phyloP scores from a whole-genome alignment of 75 land plant species.

The Sequoiadendron giganteum region DNA sequence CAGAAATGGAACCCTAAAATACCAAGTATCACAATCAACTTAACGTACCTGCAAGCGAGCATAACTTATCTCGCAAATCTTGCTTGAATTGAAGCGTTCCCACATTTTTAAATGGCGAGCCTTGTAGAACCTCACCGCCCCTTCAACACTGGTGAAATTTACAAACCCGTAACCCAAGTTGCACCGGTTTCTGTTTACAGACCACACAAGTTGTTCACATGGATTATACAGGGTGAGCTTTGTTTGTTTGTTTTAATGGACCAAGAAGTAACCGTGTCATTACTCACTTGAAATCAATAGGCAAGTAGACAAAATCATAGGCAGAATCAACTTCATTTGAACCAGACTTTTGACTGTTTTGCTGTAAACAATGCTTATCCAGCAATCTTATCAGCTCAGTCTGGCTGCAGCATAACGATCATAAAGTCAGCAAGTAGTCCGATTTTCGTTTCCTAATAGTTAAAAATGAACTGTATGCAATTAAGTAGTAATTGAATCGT shows the following conservation, averaged over 20 bases:
- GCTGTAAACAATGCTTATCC: slow-evolving; percentile 46
- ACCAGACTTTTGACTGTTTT: slow-evolving; percentile 22
- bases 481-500: background rate
- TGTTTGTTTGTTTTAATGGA: background rate
- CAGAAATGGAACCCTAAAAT: too few relatives aligned
- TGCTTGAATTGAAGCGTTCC: slow-evolving; percentile 43
- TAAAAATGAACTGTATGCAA: too few relatives aligned
- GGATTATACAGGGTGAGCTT: background rate
- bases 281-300: slow-evolving; percentile 72
- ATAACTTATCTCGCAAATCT: slow-evolving; percentile 49
- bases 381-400: slow-evolving; percentile 33
- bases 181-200: slow-evolving; percentile 31
- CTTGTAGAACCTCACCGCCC: slow-evolving; percentile 31
- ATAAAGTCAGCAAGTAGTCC: background rate
- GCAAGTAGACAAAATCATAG: slow-evolving; percentile 70
- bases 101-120: slow-evolving; percentile 33
- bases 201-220: background rate
- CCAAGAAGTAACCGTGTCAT: background rate
- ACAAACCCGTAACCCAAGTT: slow-evolving; percentile 65
- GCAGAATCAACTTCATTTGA: slow-evolving; percentile 38
- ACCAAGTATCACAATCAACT: too few relatives aligned
- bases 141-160: slow-evolving; percentile 39
- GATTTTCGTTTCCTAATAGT: too few relatives aligned
- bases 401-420: slow-evolving; percentile 19
- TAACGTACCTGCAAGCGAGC: slow-evolving; percentile 45